These are phyloP conservation scores for Pterulicium gracile DNA, from an alignment of 1,284 basidiomycete genomes.

Conservation along the genomic window DNA sequence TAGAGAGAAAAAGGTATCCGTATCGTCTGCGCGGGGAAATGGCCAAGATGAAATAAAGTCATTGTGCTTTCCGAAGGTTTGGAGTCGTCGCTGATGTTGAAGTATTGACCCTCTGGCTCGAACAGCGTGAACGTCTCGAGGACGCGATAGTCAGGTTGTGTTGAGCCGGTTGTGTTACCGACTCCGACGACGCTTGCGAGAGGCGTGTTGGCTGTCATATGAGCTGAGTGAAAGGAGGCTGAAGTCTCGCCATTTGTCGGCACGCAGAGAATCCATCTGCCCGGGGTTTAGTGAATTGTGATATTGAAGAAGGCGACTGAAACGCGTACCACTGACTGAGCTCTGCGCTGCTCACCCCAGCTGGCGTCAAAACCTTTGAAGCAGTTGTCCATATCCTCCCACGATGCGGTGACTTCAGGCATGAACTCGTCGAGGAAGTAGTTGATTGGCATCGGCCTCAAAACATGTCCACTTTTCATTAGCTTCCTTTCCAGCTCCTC, in stretches of 20 bases:
- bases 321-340: no score
- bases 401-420: not conserved
- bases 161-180: not conserved
- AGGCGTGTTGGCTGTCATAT: not conserved
- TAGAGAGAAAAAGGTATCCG: not conserved
- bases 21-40: no score
- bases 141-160: not conserved
- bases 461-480: no score
- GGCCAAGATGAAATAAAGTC: no score
- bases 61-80: no score
- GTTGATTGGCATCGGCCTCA: not conserved
- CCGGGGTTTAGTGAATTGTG: not conserved
- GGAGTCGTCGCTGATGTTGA: not conserved
- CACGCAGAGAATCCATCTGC: not conserved
- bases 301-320: not conserved
- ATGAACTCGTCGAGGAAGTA: not conserved
- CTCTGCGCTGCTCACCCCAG: not conserved
- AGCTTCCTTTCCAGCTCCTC: no score
- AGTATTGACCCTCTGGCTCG: not conserved
- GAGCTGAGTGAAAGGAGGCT: not conserved
- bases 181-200: not conserved
- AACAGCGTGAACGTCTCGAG: not conserved
- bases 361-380: not conserved
- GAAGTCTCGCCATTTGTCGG: not conserved
- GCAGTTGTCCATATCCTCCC: not conserved